phyloP scores from a whole-genome alignment of 2,329 filamentous ascomycete species.

The Magnaporthales sp. region DNA sequence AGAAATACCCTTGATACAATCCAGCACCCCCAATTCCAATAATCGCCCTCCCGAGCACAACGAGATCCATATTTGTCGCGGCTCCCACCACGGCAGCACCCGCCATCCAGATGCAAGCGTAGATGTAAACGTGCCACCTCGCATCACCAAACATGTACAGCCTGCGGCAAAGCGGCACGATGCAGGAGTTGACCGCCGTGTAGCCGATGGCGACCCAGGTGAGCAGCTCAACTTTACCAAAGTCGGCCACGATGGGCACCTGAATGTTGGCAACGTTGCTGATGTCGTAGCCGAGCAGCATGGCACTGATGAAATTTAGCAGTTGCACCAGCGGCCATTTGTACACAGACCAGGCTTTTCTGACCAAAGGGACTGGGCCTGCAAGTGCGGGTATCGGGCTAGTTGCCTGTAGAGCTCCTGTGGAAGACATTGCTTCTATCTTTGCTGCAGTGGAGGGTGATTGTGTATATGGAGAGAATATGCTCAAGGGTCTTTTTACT shows the following conservation, averaged over 20 bases:
- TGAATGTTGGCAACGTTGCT: conserved; percentile 46
- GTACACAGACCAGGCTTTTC: neutral
- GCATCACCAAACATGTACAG: neutral
- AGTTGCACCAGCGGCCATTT: neutral
- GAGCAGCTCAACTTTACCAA: conserved; percentile 26
- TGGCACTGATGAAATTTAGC: neutral
- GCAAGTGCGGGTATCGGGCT: neutral
- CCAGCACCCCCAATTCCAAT: conserved; percentile 2
- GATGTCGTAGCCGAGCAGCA: conserved; percentile 27
- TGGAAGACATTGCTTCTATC: neutral
- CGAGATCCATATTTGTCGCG: neutral
- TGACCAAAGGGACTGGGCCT: neutral
- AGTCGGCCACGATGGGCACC: conserved; percentile 45
- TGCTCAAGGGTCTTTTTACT: neutral
- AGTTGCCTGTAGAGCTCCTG: neutral
- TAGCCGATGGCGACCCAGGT: conserved; percentile 28
- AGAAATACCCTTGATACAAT: neutral
- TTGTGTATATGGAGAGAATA: neutral
- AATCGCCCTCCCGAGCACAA: neutral
- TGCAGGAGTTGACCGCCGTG: neutral
- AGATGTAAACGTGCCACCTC: neutral
- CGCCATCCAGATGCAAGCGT: neutral
- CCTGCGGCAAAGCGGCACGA: neutral
- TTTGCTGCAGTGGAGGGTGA: neutral
- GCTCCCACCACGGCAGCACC: neutral